Evolutionary conservation across 2,329 filamentous ascomycete genomes (phyloP), one percentile per base, ranked within the genome.

Genomic region (Xylariaceae sp.): DNA sequence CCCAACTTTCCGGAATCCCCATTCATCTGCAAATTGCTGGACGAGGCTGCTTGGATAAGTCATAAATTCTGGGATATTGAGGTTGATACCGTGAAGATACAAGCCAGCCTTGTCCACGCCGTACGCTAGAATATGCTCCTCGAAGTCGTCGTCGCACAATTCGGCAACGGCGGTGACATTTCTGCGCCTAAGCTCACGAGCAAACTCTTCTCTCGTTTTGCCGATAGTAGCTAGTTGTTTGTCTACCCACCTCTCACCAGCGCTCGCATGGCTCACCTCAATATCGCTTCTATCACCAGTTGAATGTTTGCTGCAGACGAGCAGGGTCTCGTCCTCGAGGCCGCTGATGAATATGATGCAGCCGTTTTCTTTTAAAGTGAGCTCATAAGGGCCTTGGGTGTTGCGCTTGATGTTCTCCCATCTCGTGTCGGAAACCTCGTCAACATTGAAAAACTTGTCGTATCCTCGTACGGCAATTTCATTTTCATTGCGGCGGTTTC

Each of bases 221-320:
- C 92, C 92, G 16, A 96, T 77, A 1, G 81, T 80, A 30, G 81
- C 79, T 32, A 99, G 81, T 73, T 99, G 94, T 60, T 78, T 81
- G 70, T 94, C 88, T 0, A 96, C 80, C 81, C 91, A 93, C 53
- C 75, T 75, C 77, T 97, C 92, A 39, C 93, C 94, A 3, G 86
- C 91, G 53, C 82, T 80, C 3, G 94, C 91, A 76, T 99, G 94
- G 73, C 91, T 97, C 52, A 89, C 61, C 24, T 85, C 81, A 4
- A 78, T 74, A 67, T 95, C 91, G 18, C 73, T 74, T n/a, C 93
- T 83, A 20, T 84, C 78, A 6, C 94, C 94, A 0, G 92, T 97
- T 0, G 94, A 97, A 72, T 99, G 94, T 70, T 99, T 99, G 80
- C 93, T 97, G 82, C 93, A 97, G n/a, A 99, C 92, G 6, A 99